Percentiles rank a stretch among this genome's conserved stretches.
phyloP scores from a whole-genome alignment of 2,329 filamentous ascomycete genomes.

The Aureobasidium lini region DNA sequence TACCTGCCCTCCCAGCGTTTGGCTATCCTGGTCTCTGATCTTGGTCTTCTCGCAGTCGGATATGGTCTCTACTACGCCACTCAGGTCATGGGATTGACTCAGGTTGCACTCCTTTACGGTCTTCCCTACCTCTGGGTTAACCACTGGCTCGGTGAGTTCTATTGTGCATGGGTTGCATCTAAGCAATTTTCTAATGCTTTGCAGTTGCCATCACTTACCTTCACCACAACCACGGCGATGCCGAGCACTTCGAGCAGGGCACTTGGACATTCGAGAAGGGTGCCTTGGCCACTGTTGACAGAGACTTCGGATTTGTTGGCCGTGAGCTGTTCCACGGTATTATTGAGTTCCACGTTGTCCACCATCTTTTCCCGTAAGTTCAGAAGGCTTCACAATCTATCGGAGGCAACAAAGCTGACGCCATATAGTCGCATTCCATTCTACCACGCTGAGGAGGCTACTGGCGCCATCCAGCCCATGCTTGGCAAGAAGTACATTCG shows the following conservation, averaged over 20 bases:
- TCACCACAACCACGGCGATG: slow-evolving; percentile 57
- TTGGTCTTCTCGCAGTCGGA: slow-evolving; percentile 49
- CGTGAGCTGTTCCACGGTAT: slow-evolving; percentile 60
- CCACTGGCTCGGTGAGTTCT: slow-evolving; percentile 57
- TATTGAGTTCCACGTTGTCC: slow-evolving; percentile 54
- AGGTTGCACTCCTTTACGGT: slow-evolving; percentile 52
- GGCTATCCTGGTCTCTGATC: slow-evolving; percentile 49
- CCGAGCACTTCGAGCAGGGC: slow-evolving; percentile 52
- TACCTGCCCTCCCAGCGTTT: slow-evolving; percentile 43
- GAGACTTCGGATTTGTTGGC: slow-evolving; percentile 57
- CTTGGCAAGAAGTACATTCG: slow-evolving; percentile 46
- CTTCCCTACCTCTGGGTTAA: slow-evolving; percentile 64
- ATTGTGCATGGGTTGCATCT: neutral
- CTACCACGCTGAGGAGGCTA: slow-evolving; percentile 54
- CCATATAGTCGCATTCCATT: slow-evolving; percentile 42
- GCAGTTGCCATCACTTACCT: slow-evolving; percentile 65
- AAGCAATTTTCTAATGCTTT: slow-evolving; percentile 22
- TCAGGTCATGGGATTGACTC: slow-evolving; percentile 49
- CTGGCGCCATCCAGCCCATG: slow-evolving; percentile 48
- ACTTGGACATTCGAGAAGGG: slow-evolving; percentile 57
- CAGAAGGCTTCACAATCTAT: neutral
- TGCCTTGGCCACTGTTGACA: slow-evolving; percentile 56
- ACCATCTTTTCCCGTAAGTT: slow-evolving; percentile 51
- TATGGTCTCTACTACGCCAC: slow-evolving; percentile 46
- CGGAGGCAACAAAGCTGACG: neutral